Evolutionary conservation across 768 basidiomycete species (phyloP).

Genomic region (Lentinula detonsa): DNA sequence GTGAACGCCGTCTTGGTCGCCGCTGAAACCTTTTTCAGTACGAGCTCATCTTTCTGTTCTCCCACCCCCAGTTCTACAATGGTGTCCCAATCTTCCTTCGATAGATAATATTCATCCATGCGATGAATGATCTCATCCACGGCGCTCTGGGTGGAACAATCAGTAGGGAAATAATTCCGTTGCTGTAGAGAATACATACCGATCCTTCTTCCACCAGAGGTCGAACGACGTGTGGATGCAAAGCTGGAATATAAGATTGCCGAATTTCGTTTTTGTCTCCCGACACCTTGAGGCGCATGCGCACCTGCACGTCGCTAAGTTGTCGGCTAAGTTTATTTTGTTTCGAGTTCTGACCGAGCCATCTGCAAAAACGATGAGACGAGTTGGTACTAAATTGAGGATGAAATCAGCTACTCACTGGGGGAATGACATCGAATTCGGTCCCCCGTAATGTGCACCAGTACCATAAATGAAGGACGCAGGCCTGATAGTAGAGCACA

Average conservation of each 20-base stretch:
- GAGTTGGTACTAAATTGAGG: neutral
- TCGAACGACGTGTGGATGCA: conserved; percentile 74
- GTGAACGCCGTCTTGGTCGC: conserved; percentile 85
- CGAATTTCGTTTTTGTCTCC: conserved; percentile 88
- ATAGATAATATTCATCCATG: conserved; percentile 94
- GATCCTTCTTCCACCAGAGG: conserved; percentile 72
- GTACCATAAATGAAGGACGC: conserved; percentile 78
- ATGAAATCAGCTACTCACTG: conserved; percentile 47
- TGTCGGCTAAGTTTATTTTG: conserved; percentile 75
- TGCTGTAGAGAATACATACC: conserved; percentile 42
- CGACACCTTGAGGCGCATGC: conserved; percentile 92
- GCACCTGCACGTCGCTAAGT: conserved; percentile 86
- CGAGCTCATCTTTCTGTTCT: conserved; percentile 61
- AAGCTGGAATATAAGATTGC: conserved; percentile 85
- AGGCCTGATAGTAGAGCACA: conserved; percentile 85
- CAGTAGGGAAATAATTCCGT: neutral
- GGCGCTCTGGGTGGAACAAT: conserved; percentile 47
- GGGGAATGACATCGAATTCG: conserved; percentile 72
- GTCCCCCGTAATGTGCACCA: conserved; percentile 60
- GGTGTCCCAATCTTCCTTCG: conserved; percentile 96
- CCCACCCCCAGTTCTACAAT: conserved; percentile 91
- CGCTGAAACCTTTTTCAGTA: conserved; percentile 79
- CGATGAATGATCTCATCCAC: conserved; percentile 76
- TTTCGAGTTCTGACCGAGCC: conserved; percentile 98
- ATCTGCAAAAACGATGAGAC: conserved; percentile 40